Base-by-base conservation (phyloP, 371 early-diverging fungal genomes). In the Cokeromyces recurvatus region DNA sequence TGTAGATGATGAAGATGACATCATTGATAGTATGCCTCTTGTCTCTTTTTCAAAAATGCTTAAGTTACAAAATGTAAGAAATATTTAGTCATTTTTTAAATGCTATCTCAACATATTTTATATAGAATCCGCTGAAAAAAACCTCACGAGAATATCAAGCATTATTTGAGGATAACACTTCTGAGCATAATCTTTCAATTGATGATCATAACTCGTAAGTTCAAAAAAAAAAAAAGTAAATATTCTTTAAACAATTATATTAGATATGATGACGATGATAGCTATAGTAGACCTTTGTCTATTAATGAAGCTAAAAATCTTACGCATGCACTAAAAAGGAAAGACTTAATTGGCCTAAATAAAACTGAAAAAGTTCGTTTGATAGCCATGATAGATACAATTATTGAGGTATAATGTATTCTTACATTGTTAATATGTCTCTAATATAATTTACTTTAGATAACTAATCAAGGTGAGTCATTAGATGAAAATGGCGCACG, bases 401-500 rank as follows among this genome's bases (percentile, higher is more conserved):
- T 85, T 55, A 66, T 77, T 7, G 78, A 82, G 61, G 82, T 85
- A 71, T 51, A 16, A 29, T 29, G 11, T 29, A 5, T 29, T 8
- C 29, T 8, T 8, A 29, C 29, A 29, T 29, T 8, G 5, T 29
- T 29, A 5, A 29, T 8, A 29, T 29, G 29, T 29, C 29, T 8
- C 5, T 29, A 29, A 29, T 5, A 11, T 29, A 29, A 29, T 29
- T 29, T 29, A 11, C 11, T 14, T 16, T 47, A 90, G 86, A 73
- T 89, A 11, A 82, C 87, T 17, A 57, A 66, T 34, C 83, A 84
- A 55, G 75, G 81, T 32, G 74, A 80, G 12, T 76, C 91, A 1
- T 57, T 94, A n/a, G 96, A 95, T 57, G 85, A 84, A 51, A 94
- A 89, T 59, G 96, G 93, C n/a, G 74, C 83, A 20, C 78, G 94